These are phyloP conservation scores for Onygena corvina DNA, from an alignment of 2,329 filamentous ascomycete species.

Conservation along the genomic window DNA sequence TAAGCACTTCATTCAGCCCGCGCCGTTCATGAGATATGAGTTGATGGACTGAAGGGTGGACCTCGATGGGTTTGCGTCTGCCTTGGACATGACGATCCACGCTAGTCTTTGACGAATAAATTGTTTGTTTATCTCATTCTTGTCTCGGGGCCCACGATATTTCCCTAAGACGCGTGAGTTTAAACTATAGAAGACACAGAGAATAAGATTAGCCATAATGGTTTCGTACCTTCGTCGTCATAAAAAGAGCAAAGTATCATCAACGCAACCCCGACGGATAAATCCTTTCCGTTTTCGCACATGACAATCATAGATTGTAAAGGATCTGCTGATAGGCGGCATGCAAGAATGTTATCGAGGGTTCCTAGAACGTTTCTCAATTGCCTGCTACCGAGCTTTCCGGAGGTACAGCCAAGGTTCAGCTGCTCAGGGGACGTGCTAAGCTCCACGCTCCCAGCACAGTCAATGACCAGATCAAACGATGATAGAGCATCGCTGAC, in stretches of 20 bases:
- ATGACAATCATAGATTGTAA: slow-evolving; percentile 44
- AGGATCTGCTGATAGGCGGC: slow-evolving; percentile 23
- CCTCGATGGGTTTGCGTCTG: slow-evolving; percentile 70
- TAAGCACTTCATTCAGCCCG: not conserved
- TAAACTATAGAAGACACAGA: not conserved
- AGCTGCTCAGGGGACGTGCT: slow-evolving; percentile 29
- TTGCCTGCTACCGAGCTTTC: slow-evolving; percentile 71
- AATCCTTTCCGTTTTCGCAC: slow-evolving; percentile 66
- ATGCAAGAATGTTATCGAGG: slow-evolving; percentile 46
- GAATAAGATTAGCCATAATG: slow-evolving; percentile 3
- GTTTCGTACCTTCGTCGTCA: slow-evolving; percentile 47
- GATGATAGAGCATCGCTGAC: slow-evolving; percentile 30
- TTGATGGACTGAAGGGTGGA: slow-evolving; percentile 85
- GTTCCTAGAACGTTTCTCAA: slow-evolving; percentile 58
- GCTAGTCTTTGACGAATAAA: slow-evolving; percentile 65
- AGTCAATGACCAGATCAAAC: slow-evolving; percentile 36
- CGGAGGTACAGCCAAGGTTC: slow-evolving; percentile 53
- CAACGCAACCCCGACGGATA: slow-evolving; percentile 66
- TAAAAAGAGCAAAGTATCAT: slow-evolving; percentile 64
- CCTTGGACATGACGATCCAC: slow-evolving; percentile 68
- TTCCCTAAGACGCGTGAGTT: slow-evolving; percentile 19
- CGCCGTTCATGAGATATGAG: slow-evolving; percentile 62
- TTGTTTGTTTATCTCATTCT: slow-evolving; percentile 51
- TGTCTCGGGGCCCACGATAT: slow-evolving; percentile 21
- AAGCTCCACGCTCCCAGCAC: slow-evolving; percentile 22